phyloP scores from a whole-genome alignment of 1,139 yeast species.

The Scheffersomyces stambukii region DNA sequence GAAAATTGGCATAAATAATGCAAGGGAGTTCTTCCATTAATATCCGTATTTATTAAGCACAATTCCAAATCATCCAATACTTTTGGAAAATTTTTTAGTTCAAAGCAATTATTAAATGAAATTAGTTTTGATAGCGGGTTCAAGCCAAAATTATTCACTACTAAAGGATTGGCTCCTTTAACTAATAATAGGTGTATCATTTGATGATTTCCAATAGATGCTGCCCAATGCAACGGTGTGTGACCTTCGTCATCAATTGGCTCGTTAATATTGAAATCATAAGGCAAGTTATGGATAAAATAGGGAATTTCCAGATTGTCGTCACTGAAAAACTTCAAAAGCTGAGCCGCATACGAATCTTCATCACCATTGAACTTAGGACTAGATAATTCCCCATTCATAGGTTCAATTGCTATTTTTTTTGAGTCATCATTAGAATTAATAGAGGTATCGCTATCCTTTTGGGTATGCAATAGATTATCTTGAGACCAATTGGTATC shows the following conservation, averaged over 20 bases:
- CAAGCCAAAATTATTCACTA: constrained; percentile 72
- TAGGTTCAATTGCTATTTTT: constrained; percentile 7
- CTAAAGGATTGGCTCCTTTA: constrained; percentile 74
- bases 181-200: constrained; percentile 66
- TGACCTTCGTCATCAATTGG: constrained; percentile 95
- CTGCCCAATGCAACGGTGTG: constrained; percentile 95
- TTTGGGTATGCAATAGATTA: constrained; percentile 18
- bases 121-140: constrained; percentile 82
- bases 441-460: constrained; percentile 42
- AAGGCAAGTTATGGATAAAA: constrained; percentile 69
- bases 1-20: constrained; percentile 68
- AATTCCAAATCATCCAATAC: constrained; percentile 67
- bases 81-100: constrained; percentile 67
- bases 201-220: constrained; percentile 80
- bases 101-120: constrained; percentile 84
- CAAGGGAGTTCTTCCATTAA: constrained; percentile 66
- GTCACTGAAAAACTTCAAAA: constrained; percentile 62
- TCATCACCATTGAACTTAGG: constrained; percentile 16
- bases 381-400: constrained; percentile 2
- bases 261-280: constrained; percentile 76
- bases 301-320: constrained; percentile 73
- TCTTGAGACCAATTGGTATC: constrained; percentile 41
- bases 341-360: constrained; percentile 50
- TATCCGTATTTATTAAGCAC: constrained; percentile 70
- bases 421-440: constrained; percentile 31